Conservation (phyloP, 345 rosid species). For the Kandelia obovata region DNA sequence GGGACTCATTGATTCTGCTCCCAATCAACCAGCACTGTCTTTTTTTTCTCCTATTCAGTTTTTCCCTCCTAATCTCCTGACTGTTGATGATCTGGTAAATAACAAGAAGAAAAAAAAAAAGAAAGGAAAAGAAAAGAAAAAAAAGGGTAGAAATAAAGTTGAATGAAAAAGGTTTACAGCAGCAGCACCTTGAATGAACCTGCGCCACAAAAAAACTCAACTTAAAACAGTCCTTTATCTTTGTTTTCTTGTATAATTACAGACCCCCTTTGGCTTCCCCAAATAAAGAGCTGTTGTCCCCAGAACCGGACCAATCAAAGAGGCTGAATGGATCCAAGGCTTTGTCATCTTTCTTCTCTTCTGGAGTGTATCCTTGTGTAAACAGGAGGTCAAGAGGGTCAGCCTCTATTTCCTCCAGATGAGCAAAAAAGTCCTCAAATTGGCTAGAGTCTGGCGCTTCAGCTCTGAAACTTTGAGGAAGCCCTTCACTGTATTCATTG, state of each 20-base stretch:
- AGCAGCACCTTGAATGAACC: slow-evolving; percentile 25
- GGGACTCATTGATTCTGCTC: slow-evolving; percentile 47
- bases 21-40: slow-evolving; percentile 39
- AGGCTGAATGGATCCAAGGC: slow-evolving; percentile 49
- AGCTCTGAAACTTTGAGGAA: slow-evolving; percentile 32
- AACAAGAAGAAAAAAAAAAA: slow-evolving; percentile 7
- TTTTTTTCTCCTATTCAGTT: slow-evolving; percentile 2
- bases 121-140: background rate
- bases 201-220: slow-evolving; percentile 3
- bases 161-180: slow-evolving; percentile 20
- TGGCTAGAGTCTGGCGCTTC: slow-evolving; percentile 23
- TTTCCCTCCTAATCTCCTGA: slow-evolving; percentile 11
- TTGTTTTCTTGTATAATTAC: slow-evolving; percentile 18
- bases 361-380: slow-evolving; percentile 38
- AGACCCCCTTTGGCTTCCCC: slow-evolving; percentile 36
- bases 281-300: slow-evolving; percentile 21
- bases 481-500: slow-evolving; percentile 18
- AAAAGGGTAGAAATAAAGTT: background rate
- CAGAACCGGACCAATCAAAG: slow-evolving; percentile 50
- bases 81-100: slow-evolving; percentile 25
- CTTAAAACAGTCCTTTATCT: background rate
- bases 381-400: slow-evolving; percentile 61
- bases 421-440: slow-evolving; percentile 58
- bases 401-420: slow-evolving; percentile 68
- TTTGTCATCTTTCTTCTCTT: slow-evolving; percentile 27